Evolutionary conservation across 2,329 filamentous ascomycete genomes (phyloP).

Genomic region (Colletotrichum sp.): DNA sequence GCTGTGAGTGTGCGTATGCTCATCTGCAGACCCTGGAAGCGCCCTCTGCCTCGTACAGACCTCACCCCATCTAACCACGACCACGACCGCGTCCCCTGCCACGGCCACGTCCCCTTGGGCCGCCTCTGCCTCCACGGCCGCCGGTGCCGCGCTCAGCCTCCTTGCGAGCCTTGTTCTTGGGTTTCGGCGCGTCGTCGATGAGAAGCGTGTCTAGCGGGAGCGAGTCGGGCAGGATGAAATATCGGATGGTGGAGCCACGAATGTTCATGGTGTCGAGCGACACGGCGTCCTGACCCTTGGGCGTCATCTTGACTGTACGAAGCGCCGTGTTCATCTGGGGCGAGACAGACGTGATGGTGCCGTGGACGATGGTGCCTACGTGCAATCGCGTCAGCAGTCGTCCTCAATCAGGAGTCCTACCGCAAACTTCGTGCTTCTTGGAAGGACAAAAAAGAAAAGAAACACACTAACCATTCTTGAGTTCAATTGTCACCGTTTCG

Average conservation of each 20-base stretch:
- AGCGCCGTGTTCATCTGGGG: slow-evolving; percentile 99
- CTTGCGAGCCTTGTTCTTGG: slow-evolving; percentile 99
- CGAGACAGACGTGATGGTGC: slow-evolving; percentile 95
- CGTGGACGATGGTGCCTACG: slow-evolving; percentile 90
- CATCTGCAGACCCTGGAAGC: background rate
- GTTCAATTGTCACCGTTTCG: slow-evolving; percentile 96
- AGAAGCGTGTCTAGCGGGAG: slow-evolving; percentile 93
- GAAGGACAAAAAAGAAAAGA: background rate
- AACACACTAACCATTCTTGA: slow-evolving; percentile 83
- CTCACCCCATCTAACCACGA: slow-evolving; percentile 30
- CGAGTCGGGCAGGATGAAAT: slow-evolving; percentile 95
- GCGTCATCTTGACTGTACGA: slow-evolving; percentile 95
- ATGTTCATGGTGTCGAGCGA: slow-evolving; percentile 95
- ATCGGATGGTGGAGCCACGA: slow-evolving; percentile 93
- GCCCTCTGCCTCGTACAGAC: background rate
- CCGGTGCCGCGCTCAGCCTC: slow-evolving; percentile 71
- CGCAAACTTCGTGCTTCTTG: background rate
- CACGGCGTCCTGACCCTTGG: slow-evolving; percentile 85
- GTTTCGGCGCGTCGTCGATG: slow-evolving; percentile 96
- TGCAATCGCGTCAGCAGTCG: background rate
- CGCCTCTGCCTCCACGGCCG: slow-evolving; percentile 55
- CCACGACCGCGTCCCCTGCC: slow-evolving; percentile 50
- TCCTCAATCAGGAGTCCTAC: background rate
- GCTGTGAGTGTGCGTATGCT: background rate
- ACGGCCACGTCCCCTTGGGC: slow-evolving; percentile 58